Percentiles rank a stretch among this genome's conserved stretches.
Evolutionary conservation across 495 filamentous ascomycete species (phyloP).

Genomic region (Xylaria scruposa): DNA sequence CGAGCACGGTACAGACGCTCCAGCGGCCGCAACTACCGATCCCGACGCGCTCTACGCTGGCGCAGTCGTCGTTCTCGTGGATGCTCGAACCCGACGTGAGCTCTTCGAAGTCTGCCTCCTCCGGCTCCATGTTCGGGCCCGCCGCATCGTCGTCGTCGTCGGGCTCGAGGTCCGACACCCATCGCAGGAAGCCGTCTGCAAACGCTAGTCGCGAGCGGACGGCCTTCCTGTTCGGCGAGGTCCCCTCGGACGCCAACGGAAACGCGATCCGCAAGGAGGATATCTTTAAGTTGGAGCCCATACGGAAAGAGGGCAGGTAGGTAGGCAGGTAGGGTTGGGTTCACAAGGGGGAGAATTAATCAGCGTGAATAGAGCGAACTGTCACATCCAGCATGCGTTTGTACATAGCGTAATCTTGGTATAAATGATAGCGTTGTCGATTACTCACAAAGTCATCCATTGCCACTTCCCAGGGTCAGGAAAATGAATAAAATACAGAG

Average conservation of each 20-base stretch:
- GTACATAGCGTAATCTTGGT: not conserved
- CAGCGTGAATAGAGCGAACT: not conserved
- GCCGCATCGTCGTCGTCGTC: not conserved
- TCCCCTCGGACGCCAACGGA: slow-evolving; percentile 38
- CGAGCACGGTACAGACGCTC: slow-evolving; percentile 23
- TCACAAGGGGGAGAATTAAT: not conserved
- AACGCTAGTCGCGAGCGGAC: slow-evolving; percentile 58
- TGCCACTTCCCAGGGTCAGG: not conserved
- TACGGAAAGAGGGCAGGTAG: slow-evolving; percentile 28
- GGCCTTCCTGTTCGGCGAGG: slow-evolving; percentile 64
- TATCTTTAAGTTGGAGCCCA: slow-evolving; percentile 55
- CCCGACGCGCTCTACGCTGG: slow-evolving; percentile 70
- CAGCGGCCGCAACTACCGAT: slow-evolving; percentile 44
- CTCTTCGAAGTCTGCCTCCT: slow-evolving; percentile 18
- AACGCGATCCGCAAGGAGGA: slow-evolving; percentile 44
- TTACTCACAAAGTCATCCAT: not conserved
- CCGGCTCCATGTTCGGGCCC: slow-evolving; percentile 35
- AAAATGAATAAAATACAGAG: not conserved
- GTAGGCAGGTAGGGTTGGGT: not conserved
- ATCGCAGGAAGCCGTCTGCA: slow-evolving; percentile 49
- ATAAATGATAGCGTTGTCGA: not conserved
- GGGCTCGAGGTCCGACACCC: slow-evolving; percentile 12
- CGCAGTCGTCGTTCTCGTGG: slow-evolving; percentile 92
- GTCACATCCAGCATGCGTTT: not conserved
- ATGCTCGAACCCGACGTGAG: slow-evolving; percentile 72